Percentiles rank a stretch among this genome's conserved stretches.
Conservation (phyloP, 2,329 filamentous ascomycete species). For the Colletotrichum godetiae region DNA sequence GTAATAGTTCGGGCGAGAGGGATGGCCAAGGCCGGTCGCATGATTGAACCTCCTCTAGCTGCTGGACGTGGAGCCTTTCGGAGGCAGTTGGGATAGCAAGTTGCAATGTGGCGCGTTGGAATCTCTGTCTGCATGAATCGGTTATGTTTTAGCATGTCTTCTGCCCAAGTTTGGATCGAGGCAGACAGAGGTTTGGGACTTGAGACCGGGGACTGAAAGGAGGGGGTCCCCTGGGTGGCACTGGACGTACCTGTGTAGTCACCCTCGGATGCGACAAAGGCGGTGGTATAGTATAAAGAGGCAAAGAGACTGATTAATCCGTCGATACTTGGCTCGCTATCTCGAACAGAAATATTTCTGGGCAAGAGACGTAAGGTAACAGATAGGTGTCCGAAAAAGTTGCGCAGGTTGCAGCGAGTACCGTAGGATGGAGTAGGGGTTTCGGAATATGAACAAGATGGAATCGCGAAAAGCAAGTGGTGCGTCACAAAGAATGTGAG, state of each 20-base stretch:
- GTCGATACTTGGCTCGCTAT: neutral
- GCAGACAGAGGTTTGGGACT: conserved; percentile 19
- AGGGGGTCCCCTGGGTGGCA: conserved; percentile 23
- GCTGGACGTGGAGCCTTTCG: conserved; percentile 26
- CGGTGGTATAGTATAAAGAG: neutral
- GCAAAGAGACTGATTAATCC: neutral
- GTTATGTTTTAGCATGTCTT: conserved; percentile 37
- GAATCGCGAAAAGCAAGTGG: conserved; percentile 14
- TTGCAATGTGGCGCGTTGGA: conserved; percentile 26
- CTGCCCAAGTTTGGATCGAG: conserved; percentile 30
- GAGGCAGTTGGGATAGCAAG: conserved; percentile 8
- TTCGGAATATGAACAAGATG: neutral
- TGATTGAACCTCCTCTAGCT: conserved; percentile 44
- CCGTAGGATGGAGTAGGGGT: conserved; percentile 7
- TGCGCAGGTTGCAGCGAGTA: conserved; percentile 4
- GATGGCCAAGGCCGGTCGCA: conserved; percentile 51
- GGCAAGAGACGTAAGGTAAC: neutral
- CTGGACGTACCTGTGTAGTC: conserved; percentile 19
- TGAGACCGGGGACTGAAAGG: conserved; percentile 14
- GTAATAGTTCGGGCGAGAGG: conserved; percentile 30
- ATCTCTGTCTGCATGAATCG: conserved; percentile 36
- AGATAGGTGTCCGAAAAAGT: conserved; percentile 1
- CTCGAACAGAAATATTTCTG: conserved; percentile 1
- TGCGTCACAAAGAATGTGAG: conserved; percentile 19
- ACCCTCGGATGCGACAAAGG: conserved; percentile 11